phyloP scores from a whole-genome alignment of 73 alveolate genomes.

The Blepharisma stoltei region DNA sequence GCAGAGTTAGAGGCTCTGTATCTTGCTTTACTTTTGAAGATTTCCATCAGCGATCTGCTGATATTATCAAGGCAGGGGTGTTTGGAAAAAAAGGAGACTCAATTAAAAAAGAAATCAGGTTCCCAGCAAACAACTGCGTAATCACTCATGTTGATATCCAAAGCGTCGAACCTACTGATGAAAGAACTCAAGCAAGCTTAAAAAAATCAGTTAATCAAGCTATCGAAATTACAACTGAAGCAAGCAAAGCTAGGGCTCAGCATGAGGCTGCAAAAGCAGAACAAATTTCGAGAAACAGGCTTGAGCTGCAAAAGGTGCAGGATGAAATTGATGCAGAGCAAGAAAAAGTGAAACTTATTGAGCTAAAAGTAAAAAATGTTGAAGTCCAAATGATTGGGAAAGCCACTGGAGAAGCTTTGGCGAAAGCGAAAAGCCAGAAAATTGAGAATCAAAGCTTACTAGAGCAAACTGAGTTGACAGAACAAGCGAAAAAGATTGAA shows the following conservation, averaged over 20 bases:
- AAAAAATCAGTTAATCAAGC: conserved; percentile 61
- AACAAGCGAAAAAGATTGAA: conserved; percentile 51
- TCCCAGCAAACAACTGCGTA: conserved; percentile 53
- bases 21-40: conserved; percentile 61
- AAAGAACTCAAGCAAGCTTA: conserved; percentile 47
- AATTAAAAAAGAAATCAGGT: conserved; percentile 39
- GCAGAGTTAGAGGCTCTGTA: conserved; percentile 79
- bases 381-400: conserved; percentile 53
- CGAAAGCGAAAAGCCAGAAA: conserved; percentile 47
- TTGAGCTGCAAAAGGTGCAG: conserved; percentile 40
- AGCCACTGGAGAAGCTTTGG: conserved; percentile 70
- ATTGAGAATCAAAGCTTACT: conserved; percentile 59
- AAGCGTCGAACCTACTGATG: conserved; percentile 66
- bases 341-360: conserved; percentile 48
- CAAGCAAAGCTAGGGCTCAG: conserved; percentile 48
- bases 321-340: conserved; percentile 47
- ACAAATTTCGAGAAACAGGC: conserved; percentile 41
- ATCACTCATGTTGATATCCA: conserved; percentile 71
- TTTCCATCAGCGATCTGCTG: conserved; percentile 60
- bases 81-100: conserved; percentile 56
- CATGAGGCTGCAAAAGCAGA: conserved; percentile 48
- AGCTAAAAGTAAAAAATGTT: conserved; percentile 48
- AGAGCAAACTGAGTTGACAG: conserved; percentile 45
- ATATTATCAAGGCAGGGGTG: conserved; percentile 57
- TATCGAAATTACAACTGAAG: conserved; percentile 60